Evolutionary conservation across 768 basidiomycete genomes (phyloP), one percentile per base, ranked within the genome.

Genomic region (Mycena polygramma): DNA sequence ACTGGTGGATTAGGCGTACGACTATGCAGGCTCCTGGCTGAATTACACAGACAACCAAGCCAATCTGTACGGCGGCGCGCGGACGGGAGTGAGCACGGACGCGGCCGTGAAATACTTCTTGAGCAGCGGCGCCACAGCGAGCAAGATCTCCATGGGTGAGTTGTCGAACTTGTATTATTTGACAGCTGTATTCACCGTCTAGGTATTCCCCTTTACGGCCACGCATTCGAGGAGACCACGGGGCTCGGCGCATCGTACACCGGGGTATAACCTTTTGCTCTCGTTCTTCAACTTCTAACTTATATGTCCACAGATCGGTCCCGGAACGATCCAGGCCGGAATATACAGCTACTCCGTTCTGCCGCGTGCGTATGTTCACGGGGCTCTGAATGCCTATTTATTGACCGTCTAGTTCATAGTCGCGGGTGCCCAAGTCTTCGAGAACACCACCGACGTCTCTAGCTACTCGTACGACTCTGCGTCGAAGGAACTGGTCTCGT

Each of bases 121-220:
- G 15, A 79, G 83, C 13, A 79, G 85, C 24, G 94, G 94, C 11
- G 91, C 94, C 2, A 86, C 88, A 4, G 80, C 89, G 0, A 76
- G 79, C 72, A 94, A 94, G 81, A 87, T 95, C 48, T 87, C 85
- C 48, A 81, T 95, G 77, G 94, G 91, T 88, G 73, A 58, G 76
- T 41, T 39, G 3, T 48, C 14, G 17, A 30, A 30, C 2, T 35
- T 19, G 46, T 17, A 1, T 17, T 17, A 4, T 53, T 6, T 30
- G 59, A 19, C 26, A 15, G 66, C 48, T 37, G 49, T n/a, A 30
- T 30, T 30, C 30, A 30, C 30, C 6, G 30, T 30, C 30, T 3
- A 86, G 90, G 93, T 61, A 91, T 95, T 77, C 94, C 94, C 4
- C 83, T 94, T 5, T 96, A 95, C 75, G 94, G 94, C 0, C 90